Evolutionary conservation across 2,329 filamentous ascomycete genomes (phyloP), one percentile per base, ranked within the genome.

Genomic region (Epicoccum sorghinum): DNA sequence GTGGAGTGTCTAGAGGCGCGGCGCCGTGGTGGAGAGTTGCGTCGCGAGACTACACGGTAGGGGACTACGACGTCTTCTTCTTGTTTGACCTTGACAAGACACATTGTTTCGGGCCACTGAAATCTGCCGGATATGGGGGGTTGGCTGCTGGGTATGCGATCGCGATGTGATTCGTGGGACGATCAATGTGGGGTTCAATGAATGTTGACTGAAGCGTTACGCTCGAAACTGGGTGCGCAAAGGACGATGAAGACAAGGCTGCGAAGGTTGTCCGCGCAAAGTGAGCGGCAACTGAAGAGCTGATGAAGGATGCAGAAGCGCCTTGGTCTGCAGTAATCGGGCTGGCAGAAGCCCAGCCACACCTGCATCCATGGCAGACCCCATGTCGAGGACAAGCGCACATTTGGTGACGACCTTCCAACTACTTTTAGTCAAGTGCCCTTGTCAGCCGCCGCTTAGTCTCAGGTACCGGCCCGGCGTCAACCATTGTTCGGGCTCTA

Each of bases 31-130:
- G 65, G 69, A 18, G 70, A 67, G 59, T 47, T 48, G 36, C 59
- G 55, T 40, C 65, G 69, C 45, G 62, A 58, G 38, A 68, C 62
- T 29, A 74, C 69, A 46, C 75, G 70, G 56, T 75, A 74, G 5
- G 73, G 72, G 29, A 78, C 73, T 27, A 76, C 68, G 40, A 75
- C 69, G 38, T 80, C 77, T 58, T 79, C 78, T 49, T 77, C 75
- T 46, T 78, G 72, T 54, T 74, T 75, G 50, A 80, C 75, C 57
- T 74, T 76, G 67, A 80, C 65, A 32, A 80, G 76, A 66, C 79
- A 81, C 79, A 81, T 80, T 38, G 59, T 54, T 30, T 53, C 38
- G 48, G 23, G 14, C 13, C 10, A 23, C 29, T 36, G 41, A 30
- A 36, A 29, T 8, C 13, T 30, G 33, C 33, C 22, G 23, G 18